Evolutionary conservation across 2,329 filamentous ascomycete genomes (phyloP), one percentile per base, ranked within the genome.

Genomic region (Laburnicola sp.): DNA sequence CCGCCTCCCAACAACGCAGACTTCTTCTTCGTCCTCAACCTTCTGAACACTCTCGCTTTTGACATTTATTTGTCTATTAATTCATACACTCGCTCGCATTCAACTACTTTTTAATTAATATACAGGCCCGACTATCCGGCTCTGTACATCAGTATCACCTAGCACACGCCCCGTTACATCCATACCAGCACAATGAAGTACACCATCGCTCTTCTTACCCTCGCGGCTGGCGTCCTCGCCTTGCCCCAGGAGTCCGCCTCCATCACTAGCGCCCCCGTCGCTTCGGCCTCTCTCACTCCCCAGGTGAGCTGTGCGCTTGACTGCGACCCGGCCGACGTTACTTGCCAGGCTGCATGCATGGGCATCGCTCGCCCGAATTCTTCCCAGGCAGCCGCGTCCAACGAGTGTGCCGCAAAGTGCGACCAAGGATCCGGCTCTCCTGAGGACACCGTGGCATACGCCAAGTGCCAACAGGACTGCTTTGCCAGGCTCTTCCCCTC

Each of bases 311-410:
- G 73, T 58, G 57, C 68, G n/a, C 31, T 50, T 39, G 16, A 51
- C 73, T 81, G 80, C 62, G 53, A 58, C 31, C 48, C 64, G 21
- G 70, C 56, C 36, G 79, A 82, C 60, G 69, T 78, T 46, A 79
- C 76, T 69, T 83, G 81, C 72, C 67, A 74, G 56, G 80, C 81
- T 34, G 63, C 68, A 11, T 83, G 81, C 70, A 71, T 78, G 58
- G 72, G 76, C 32, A 76, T 78, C 34, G 80, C 81, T 28, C 80
- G 77, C 65, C 80, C 80, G 55, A 77, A 76, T 65, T 72, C 75
- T n/a, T 63, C 65, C 41, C 74, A 79, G 67, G 78, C 73, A 60
- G 76, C 80, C 60, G 73, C 75, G 51, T 82, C 79, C 64, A 80
- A 74, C 63, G 68, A 74, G 42, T 83, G 81, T 60, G 79, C 78